Evolutionary conservation across 805 yeast genomes (phyloP).

Genomic region (Vanderwaltozyma tropicalis): DNA sequence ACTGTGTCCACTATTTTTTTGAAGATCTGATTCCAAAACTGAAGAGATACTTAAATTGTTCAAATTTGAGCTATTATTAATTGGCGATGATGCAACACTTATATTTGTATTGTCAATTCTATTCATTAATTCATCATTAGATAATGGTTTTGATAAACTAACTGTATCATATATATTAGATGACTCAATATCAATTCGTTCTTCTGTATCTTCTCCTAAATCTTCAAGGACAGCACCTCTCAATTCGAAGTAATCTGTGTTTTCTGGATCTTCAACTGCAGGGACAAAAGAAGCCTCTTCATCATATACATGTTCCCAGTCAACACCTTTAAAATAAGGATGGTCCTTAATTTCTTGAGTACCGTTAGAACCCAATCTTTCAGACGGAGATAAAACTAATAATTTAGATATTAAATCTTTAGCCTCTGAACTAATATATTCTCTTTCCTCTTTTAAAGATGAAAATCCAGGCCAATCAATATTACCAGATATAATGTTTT

Average conservation of each 20-base stretch:
- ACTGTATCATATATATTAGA: neutral
- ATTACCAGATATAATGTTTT: conserved; percentile 60
- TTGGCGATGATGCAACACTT: neutral
- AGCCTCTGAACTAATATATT: conserved; percentile 53
- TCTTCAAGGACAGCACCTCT: conserved; percentile 71
- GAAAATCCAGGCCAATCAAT: conserved; percentile 78
- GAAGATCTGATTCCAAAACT: conserved; percentile 19
- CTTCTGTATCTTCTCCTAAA: conserved; percentile 17
- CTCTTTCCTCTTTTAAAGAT: conserved; percentile 39
- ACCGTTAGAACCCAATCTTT: conserved; percentile 70
- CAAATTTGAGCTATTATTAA: neutral
- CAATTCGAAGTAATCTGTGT: conserved; percentile 81
- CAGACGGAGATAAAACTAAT: conserved; percentile 49
- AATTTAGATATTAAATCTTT: conserved; percentile 60
- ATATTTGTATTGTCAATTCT: neutral
- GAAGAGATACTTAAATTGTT: conserved; percentile 22
- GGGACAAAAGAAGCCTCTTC: conserved; percentile 83
- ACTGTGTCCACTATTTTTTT: conserved; percentile 22
- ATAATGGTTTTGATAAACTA: neutral
- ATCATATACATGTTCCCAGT: conserved; percentile 65
- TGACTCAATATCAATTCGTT: conserved; percentile 3
- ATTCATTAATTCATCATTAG: neutral
- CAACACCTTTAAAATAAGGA: conserved; percentile 59
- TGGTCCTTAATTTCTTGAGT: conserved; percentile 71
- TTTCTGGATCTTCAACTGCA: conserved; percentile 62